Base-by-base conservation (phyloP, 208 protist genomes). In the Angomonas deanei region DNA sequence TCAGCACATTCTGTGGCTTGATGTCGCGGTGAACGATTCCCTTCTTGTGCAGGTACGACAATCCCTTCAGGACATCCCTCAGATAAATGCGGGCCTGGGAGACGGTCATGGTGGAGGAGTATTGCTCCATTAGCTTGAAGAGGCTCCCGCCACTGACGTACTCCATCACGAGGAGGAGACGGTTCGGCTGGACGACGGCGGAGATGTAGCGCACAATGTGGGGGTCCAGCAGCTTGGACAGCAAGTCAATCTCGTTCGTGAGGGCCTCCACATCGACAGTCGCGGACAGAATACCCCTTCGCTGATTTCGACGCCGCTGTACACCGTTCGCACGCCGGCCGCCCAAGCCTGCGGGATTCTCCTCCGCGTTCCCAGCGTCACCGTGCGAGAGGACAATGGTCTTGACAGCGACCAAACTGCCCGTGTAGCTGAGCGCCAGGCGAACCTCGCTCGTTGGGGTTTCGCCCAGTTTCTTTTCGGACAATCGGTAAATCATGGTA, bases 151-250 rank as follows among this genome's bases (percentile, higher is more conserved):
- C 86, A 62, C 80, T 78, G 19, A 85, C 76, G 62, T 89, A 88
- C 68, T 97, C 88, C 84, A 95, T 87, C 0, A 92, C 74, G 47
- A 97, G 54, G 13, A 88, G 42, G 19, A 88, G 72, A 34, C 52
- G 13, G 57, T 76, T 46, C 50, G 72, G 19, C 24, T 68, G 24
- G 60, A 89, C 39, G 78, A 91, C 52, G 62, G 78, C 61, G 55
- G 80, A 61, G 82, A 79, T 42, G 99, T 99, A 72, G 74, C 89
- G 46, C 66, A 90, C 54, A 98, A 99, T 76, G 97, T 97, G 46
- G 91, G 97, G 58, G 70, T 94, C 19, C 85, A 75, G 86, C 27
- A 86, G 69, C 56, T 50, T 36, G 28, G 78, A 80, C 24, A 92
- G 75, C 13, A 92, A 54, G 46, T 63, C 61, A 3, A 92, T 77